Evolutionary conservation across 306 rosid genomes (phyloP).

Genomic region (Datisca glomerata): DNA sequence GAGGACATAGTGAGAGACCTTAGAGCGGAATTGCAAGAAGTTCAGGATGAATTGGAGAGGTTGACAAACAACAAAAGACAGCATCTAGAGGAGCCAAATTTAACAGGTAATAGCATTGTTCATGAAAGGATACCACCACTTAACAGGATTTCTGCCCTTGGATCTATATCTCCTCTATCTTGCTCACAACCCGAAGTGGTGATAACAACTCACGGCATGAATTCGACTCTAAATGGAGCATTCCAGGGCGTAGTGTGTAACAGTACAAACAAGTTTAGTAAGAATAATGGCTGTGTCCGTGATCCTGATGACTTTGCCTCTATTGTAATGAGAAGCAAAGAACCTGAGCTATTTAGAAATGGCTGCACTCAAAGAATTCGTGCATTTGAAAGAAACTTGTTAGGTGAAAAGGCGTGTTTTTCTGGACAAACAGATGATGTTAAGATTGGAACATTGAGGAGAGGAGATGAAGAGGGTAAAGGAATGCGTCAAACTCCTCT

Average conservation of each 20-base stretch:
- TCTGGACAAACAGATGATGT: slow-evolving; percentile 31
- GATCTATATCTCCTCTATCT: neutral
- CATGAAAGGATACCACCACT: neutral
- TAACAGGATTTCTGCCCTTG: neutral
- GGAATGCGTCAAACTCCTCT: slow-evolving; percentile 13
- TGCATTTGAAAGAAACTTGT: slow-evolving; percentile 51
- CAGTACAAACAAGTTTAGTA: slow-evolving; percentile 1
- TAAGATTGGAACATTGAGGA: neutral
- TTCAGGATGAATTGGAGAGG: slow-evolving; percentile 31
- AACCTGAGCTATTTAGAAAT: slow-evolving; percentile 52
- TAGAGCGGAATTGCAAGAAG: slow-evolving; percentile 44
- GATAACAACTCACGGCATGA: neutral
- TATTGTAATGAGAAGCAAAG: slow-evolving; percentile 60
- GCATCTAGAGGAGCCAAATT: slow-evolving; percentile 14
- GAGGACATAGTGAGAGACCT: slow-evolving; percentile 66
- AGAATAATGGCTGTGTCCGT: slow-evolving; percentile 20
- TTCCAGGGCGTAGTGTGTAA: neutral
- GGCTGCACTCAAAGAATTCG: slow-evolving; percentile 81
- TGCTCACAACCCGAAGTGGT: neutral
- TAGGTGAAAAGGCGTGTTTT: slow-evolving; percentile 14
- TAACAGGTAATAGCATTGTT: slow-evolving; percentile 7
- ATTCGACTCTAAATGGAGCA: neutral
- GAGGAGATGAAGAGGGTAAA: slow-evolving; percentile 29
- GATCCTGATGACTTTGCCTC: slow-evolving; percentile 56
- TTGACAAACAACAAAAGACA: slow-evolving; percentile 23